Conservation (phyloP, 2,329 filamentous ascomycete species). For the Botryosphaeria dothidea region DNA sequence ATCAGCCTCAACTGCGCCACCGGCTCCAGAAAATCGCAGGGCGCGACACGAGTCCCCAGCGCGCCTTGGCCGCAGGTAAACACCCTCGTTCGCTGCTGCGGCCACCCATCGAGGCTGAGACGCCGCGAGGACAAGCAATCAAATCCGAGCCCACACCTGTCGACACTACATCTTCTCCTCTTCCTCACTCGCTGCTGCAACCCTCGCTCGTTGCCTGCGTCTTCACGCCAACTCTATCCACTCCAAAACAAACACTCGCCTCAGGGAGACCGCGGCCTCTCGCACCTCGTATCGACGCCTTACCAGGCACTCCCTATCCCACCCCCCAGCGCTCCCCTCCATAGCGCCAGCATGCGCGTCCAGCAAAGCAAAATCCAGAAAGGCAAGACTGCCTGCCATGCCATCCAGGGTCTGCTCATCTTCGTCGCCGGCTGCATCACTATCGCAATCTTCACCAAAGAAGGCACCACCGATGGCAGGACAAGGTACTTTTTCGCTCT, state of each 20-base stretch:
- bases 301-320: slow-evolving; percentile 2
- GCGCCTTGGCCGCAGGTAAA: slow-evolving; percentile 15
- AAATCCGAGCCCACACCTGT: background rate
- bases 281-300: slow-evolving; percentile 4
- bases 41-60: background rate
- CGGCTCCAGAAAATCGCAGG: slow-evolving; percentile 7
- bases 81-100: slow-evolving; percentile 3
- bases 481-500: slow-evolving; percentile 59
- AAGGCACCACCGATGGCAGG: slow-evolving; percentile 54
- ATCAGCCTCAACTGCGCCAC: slow-evolving; percentile 8
- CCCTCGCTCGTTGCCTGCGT: background rate
- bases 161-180: slow-evolving; percentile 4
- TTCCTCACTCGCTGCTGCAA: background rate
- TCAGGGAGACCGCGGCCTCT: slow-evolving; percentile 1
- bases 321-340: background rate
- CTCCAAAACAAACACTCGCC: background rate
- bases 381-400: slow-evolving; percentile 58
- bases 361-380: slow-evolving; percentile 48
- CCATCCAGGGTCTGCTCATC: slow-evolving; percentile 55
- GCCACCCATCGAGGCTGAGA: slow-evolving; percentile 10
- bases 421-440: slow-evolving; percentile 61
- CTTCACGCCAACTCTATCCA: background rate
- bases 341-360: slow-evolving; percentile 6
- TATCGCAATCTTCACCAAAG: slow-evolving; percentile 59
- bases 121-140: background rate